Evolutionary conservation across 495 filamentous ascomycete species (phyloP), one percentile per base, ranked within the genome.

Genomic region (Penicillium cosmopolitanum): DNA sequence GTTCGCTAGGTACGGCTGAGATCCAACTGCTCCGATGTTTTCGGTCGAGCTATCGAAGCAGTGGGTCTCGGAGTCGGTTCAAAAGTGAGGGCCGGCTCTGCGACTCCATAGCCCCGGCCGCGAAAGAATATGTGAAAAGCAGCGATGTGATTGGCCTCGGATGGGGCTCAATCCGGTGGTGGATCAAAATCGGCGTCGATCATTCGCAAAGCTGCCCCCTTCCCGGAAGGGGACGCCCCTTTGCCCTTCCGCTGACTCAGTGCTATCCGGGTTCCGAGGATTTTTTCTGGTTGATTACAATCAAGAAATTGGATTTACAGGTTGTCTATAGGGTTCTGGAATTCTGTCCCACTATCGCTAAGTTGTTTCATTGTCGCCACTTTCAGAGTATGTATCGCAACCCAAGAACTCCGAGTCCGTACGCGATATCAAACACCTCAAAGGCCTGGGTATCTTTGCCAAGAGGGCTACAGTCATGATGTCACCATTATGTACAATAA

Each of bases 1-100:
- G 46, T 48, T 23, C 46, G 21, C 46, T 48, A 48, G 46, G 5
- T 56, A 50, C 42, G 31, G 46, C 33, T 38, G 28, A 31, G 35
- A 6, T 8, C 44, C 16, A n/a, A 42, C 12, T 34, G 21, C 38
- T 57, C 53, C 53, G 43, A 36, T 60, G 51, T 60, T 60, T 56
- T 46, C 58, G 53, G 58, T 38, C 28, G 28, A 46, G 33, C 16
- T 46, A 56, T 61, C 28, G 47, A 51, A 12, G 31, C 13, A 12
- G 58, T 56, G 58, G 58, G 55, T 43, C 54, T 35, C 48, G 53
- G 53, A 40, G 53, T 18, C 53, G 59, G 59, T 56, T 47, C 15
- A 42, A 53, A 19, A 25, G 46, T 53, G 25, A 33, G 15, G 4
- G 21, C 40, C 53, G 50, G 53, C 5, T 23, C 40, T 52, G 16